Base-by-base conservation (phyloP, 2,329 filamentous ascomycete genomes). In the Sporothrix euskadiensis region DNA sequence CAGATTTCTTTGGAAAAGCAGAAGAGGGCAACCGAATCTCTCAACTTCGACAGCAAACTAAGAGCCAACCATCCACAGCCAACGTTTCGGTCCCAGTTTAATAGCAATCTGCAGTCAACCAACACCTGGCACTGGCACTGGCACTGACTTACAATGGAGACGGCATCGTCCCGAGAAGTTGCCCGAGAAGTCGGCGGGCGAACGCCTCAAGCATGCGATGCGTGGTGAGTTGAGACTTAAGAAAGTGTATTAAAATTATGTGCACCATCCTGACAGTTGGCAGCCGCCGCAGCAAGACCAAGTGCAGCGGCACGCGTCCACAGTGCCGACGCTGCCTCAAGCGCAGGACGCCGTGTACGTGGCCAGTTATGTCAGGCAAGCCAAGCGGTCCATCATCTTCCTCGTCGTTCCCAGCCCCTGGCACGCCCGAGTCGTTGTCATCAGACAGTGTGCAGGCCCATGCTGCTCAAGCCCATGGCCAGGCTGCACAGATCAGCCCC, bases 241-340 rank as follows among this genome's bases (percentile, higher is more conserved):
- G 22, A 9, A 3, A 22, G 12, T 8, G n/a, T 30, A 8, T 19
- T 3, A 30, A n/a, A n/a, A n/a, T 12, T n/a, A n/a, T 41, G 35
- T 10, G 63, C 26, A 19, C 4, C 12, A 22, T 54, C 44, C 44
- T 68, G 6, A 52, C 44, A 3, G 9, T n/a, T 5, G 39, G n/a
- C 66, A 73, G 71, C 63, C 71, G 71, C 41, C 10, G 35, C 10
- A 54, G 71, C 39, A 73, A 73, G 47, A 70, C 68, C 10, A 57
- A 68, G 10, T 73, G 71, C 63, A 49, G 30, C 39, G 71, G 71
- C 26, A 39, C 39, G 0, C 41, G 56, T 1, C 71, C 71, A 1
- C 8, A 19, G n/a, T 73, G 71, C 66, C 66, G 41, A 16, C 52
- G 54, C 16, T 73, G 71, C 22, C 16, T 54, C 7, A 4, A 9